These are phyloP conservation scores for Verticillium klebahnii DNA, from an alignment of 2,329 filamentous ascomycete species.

Conservation along the genomic window DNA sequence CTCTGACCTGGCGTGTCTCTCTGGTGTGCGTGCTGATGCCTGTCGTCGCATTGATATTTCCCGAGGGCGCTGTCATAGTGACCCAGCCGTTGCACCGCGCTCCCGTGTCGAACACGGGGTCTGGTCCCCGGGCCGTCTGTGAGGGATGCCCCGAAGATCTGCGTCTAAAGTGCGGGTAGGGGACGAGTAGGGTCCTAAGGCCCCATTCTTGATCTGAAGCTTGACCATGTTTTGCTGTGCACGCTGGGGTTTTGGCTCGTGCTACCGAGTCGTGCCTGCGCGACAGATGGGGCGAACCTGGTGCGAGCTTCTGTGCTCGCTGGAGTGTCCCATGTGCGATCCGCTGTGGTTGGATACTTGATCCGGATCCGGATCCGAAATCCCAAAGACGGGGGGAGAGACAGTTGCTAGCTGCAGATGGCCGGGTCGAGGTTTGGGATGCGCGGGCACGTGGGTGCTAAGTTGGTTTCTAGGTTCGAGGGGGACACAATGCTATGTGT, in stretches of 20 bases:
- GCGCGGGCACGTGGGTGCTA: not conserved
- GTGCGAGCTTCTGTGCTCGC: not conserved
- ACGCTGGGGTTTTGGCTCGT: not conserved
- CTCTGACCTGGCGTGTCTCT: not conserved
- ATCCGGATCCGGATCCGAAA: not conserved
- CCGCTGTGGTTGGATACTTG: not conserved
- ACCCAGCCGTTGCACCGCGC: not conserved
- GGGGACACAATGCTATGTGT: too few relatives aligned
- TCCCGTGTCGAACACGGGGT: not conserved
- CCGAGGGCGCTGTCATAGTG: not conserved
- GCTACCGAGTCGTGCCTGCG: not conserved
- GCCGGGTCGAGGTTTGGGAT: not conserved
- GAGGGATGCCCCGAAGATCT: not conserved
- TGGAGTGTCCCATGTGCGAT: not conserved
- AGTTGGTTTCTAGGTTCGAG: not conserved
- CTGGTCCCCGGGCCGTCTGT: not conserved
- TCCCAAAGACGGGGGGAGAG: not conserved
- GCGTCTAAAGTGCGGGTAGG: not conserved
- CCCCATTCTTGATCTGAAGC: not conserved
- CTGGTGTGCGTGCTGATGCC: not conserved
- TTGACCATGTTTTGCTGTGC: not conserved
- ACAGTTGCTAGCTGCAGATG: not conserved
- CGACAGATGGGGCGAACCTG: not conserved
- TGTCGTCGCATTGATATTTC: not conserved
- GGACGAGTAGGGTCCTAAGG: not conserved